Percentiles rank a stretch among this genome's conserved stretches.
Evolutionary conservation across 176 grass and related monocot species (phyloP).

Genomic region (Phyllostachys edulis): DNA sequence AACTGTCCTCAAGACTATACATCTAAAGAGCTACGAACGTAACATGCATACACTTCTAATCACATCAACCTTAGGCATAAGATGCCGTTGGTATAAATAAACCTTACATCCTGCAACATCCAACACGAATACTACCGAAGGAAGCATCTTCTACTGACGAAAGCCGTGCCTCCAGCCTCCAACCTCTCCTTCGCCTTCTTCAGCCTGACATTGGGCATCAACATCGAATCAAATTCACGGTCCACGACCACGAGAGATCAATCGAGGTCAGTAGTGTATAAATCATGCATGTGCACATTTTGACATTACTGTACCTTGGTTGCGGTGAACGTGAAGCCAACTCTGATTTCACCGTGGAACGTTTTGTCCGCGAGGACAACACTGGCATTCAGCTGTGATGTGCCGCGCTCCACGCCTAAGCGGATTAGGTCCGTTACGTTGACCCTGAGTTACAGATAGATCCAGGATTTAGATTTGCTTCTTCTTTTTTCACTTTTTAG

Average conservation of each 20-base stretch:
- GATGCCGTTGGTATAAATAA: not conserved
- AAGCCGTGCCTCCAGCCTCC: conserved; percentile 40
- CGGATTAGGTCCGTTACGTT: conserved; percentile 68
- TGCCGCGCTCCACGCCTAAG: conserved; percentile 57
- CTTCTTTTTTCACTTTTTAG: not conserved
- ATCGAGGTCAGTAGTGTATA: not conserved
- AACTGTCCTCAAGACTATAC: not conserved
- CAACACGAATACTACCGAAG: not conserved
- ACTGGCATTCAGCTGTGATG: conserved; percentile 39
- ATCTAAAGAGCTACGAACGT: not conserved
- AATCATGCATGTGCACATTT: not conserved
- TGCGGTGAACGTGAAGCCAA: conserved; percentile 58
- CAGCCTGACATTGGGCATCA: not conserved
- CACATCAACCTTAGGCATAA: not conserved
- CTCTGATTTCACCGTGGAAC: conserved; percentile 71
- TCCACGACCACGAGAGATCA: not conserved
- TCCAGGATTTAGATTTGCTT: not conserved
- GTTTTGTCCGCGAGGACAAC: conserved; percentile 58
- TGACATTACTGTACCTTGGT: conserved; percentile 30
- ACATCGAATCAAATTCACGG: not conserved
- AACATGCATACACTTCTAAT: not conserved
- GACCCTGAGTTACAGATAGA: conserved; percentile 51
- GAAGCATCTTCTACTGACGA: conserved; percentile 2
- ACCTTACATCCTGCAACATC: not conserved
- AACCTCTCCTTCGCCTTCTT: conserved; percentile 24